These are phyloP conservation scores for Rhytidiadelphus loreus DNA, from an alignment of 225 moss, liverwort and hornwort genomes.

Conservation along the genomic window DNA sequence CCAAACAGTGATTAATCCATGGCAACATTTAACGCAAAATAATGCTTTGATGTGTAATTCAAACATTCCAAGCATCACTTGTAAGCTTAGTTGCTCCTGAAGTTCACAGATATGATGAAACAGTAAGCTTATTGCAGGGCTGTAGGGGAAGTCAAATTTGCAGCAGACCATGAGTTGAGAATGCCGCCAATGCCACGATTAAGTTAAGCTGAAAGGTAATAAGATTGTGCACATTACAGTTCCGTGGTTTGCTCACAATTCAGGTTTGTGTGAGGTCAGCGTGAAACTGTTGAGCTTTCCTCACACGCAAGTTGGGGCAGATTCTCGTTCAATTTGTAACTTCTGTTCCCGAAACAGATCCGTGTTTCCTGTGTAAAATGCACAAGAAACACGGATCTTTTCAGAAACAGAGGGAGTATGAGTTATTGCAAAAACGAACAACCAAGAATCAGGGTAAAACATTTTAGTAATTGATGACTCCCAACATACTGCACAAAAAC, in stretches of 20 bases:
- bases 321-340: background rate
- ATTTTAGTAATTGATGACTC: background rate
- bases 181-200: background rate
- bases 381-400: too few species aligned
- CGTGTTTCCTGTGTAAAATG: too few species aligned
- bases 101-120: background rate
- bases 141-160: background rate
- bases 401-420: background rate
- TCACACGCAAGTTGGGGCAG: background rate
- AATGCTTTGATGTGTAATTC: too few species aligned
- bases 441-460: background rate
- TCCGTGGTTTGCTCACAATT: background rate
- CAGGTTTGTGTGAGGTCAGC: background rate
- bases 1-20: background rate
- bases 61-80: background rate
- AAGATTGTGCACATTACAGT: background rate
- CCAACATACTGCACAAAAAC: background rate
- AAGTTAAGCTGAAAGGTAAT: background rate
- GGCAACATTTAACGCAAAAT: background rate
- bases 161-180: background rate
- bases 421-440: background rate
- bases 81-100: too few species aligned
- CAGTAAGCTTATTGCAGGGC: background rate
- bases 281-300: background rate
- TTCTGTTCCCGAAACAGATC: too few species aligned